Conservation (phyloP, 2,329 filamentous ascomycete species). For the Tolypocladium cylindrosporum region DNA sequence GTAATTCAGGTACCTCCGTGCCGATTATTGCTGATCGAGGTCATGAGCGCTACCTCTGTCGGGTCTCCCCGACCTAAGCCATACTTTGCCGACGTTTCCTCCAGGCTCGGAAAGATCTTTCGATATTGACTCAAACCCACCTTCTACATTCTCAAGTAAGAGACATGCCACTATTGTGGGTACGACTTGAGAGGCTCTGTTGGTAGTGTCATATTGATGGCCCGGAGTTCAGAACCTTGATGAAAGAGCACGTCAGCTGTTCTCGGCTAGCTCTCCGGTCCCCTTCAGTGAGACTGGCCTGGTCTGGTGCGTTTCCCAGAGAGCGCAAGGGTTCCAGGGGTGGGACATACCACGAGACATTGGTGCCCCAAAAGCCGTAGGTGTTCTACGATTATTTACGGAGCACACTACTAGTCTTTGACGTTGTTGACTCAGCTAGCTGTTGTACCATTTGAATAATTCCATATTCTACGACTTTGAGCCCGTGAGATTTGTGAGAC, state of each 20-base stretch:
- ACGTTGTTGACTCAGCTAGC: too few species aligned
- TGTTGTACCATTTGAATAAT: too few species aligned
- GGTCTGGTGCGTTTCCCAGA: too few species aligned
- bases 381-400: too few species aligned
- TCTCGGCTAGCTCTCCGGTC: too few species aligned
- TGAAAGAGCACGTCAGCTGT: not conserved
- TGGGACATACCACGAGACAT: not conserved
- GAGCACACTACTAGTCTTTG: too few species aligned
- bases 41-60: not conserved
- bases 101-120: not conserved
- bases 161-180: not conserved
- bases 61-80: not conserved
- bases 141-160: not conserved
- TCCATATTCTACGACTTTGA: too few species aligned
- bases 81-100: not conserved
- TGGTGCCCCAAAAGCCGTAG: too few species aligned
- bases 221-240: not conserved
- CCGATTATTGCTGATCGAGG: not conserved
- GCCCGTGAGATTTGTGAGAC: too few species aligned
- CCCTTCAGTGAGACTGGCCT: too few species aligned
- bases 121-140: not conserved
- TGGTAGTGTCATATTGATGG: not conserved
- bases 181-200: not conserved
- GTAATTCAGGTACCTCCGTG: not conserved
- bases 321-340: too few species aligned